These are phyloP conservation scores for Euclidium syriacum DNA, from an alignment of 345 rosid genomes.

Conservation along the genomic window DNA sequence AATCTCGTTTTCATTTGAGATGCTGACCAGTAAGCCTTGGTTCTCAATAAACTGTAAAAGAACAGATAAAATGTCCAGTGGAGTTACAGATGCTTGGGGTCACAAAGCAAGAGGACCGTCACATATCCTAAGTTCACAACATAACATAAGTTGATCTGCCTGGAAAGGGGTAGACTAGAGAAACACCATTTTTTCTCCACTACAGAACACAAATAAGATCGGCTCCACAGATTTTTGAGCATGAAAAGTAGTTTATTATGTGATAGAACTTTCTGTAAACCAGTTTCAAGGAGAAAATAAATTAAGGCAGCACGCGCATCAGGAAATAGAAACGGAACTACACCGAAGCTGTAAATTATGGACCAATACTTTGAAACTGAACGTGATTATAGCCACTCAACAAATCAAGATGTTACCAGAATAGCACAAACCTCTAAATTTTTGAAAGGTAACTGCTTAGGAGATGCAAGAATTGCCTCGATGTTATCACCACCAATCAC, in stretches of 20 bases:
- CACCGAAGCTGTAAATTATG: slow-evolving; percentile 1
- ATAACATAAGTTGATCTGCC: background rate
- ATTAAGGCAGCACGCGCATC: slow-evolving; percentile 1
- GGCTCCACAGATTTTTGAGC: background rate
- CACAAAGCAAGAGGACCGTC: background rate
- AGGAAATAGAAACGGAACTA: background rate
- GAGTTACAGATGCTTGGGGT: background rate
- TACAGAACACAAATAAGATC: background rate
- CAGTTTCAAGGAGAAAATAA: slow-evolving; percentile 4
- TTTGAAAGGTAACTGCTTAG: slow-evolving; percentile 64
- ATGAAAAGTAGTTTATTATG: background rate
- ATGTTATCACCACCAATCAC: slow-evolving; percentile 74
- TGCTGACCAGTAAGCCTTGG: slow-evolving; percentile 62
- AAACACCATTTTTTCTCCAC: background rate
- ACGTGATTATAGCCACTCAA: background rate
- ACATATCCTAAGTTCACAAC: slow-evolving; percentile 5
- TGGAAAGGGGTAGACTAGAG: background rate
- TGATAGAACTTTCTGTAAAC: slow-evolving; percentile 1
- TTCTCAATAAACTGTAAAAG: slow-evolving; percentile 64
- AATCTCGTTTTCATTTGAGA: slow-evolving; percentile 67
- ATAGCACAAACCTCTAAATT: slow-evolving; percentile 57
- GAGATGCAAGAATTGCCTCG: slow-evolving; percentile 74
- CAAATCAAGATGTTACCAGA: slow-evolving; percentile 10
- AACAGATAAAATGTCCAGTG: slow-evolving; percentile 5
- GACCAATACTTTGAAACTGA: slow-evolving; percentile 1